A percentile compares a stretch with the other conserved stretches of the same genome.
Evolutionary conservation across 1,284 basidiomycete species (phyloP).

Genomic region (Cutaneotrichosporon sp.): DNA sequence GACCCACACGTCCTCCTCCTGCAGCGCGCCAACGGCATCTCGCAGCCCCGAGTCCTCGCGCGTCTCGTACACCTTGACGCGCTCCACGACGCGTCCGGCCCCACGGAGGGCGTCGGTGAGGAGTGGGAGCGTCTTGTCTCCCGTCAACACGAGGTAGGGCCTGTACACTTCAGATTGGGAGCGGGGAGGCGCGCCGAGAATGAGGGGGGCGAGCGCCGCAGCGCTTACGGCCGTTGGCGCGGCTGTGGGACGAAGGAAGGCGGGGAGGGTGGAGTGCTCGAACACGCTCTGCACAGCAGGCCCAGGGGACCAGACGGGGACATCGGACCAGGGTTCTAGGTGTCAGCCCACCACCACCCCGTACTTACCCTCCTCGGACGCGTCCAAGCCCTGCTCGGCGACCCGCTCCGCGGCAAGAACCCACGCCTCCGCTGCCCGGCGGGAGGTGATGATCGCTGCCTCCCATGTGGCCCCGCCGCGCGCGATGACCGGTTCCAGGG

Average conservation of each 20-base stretch:
- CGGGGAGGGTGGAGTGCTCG: background rate
- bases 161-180: conserved; percentile 17
- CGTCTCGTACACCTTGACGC: conserved; percentile 34
- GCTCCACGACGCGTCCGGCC: conserved; percentile 23
- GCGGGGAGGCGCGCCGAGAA: conserved; percentile 27
- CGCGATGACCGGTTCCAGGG: conserved; percentile 21
- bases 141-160: conserved; percentile 41
- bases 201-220: conserved; percentile 23
- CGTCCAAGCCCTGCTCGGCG: too few species aligned
- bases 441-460: conserved; percentile 37
- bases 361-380: background rate
- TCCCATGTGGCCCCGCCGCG: conserved; percentile 27
- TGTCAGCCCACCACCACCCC: background rate
- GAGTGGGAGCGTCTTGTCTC: conserved; percentile 44
- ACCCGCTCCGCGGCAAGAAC: conserved; percentile 18
- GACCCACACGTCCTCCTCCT: conserved; percentile 63
- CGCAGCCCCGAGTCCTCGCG: conserved; percentile 21
- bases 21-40: conserved; percentile 64
- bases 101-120: conserved; percentile 28
- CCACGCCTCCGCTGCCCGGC: conserved; percentile 43
- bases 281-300: conserved; percentile 13
- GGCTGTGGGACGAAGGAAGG: background rate
- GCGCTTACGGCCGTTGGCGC: conserved; percentile 15
- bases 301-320: conserved; percentile 19
- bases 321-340: conserved; percentile 13